These are phyloP conservation scores for Rosa hybrid DNA, from an alignment of 331 rosid genomes.

Conservation along the genomic window DNA sequence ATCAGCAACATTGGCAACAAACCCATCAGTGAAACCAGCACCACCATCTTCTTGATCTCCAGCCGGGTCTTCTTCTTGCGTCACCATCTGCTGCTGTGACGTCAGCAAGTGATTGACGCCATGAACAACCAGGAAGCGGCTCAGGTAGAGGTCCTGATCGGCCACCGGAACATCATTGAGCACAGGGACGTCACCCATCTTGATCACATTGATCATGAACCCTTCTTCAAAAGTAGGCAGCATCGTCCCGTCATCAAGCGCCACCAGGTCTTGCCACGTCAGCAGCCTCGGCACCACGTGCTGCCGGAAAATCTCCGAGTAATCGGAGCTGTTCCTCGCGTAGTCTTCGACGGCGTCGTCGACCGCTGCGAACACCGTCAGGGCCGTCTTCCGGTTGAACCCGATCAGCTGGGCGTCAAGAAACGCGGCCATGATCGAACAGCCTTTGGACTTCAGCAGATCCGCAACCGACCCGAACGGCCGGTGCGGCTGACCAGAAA, in stretches of 20 bases:
- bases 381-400: conserved; percentile 9
- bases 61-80: not conserved
- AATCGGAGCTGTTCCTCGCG: conserved; percentile 14
- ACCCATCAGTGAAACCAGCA: not conserved
- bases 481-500: not conserved
- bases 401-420: conserved; percentile 30
- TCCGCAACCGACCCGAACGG: conserved; percentile 15
- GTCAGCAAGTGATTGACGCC: conserved; percentile 39
- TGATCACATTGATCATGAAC: conserved; percentile 32
- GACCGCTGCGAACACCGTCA: conserved; percentile 38
- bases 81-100: not conserved
- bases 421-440: conserved; percentile 32
- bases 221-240: conserved; percentile 36
- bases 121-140: conserved; percentile 34
- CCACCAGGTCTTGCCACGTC: conserved; percentile 34
- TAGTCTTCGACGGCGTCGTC: conserved; percentile 30
- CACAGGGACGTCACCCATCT: conserved; percentile 23
- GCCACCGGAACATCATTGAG: conserved; percentile 34
- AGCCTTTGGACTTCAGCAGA: conserved; percentile 28
- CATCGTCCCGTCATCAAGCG: conserved; percentile 18
- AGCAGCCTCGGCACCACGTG: conserved; percentile 35
- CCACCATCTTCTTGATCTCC: not conserved
- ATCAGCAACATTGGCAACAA: conserved; percentile 2
- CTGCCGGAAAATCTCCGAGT: conserved; percentile 29
- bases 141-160: conserved; percentile 30